A percentile compares a stretch with the other conserved stretches of the same genome.
Evolutionary conservation across 345 rosid genomes (phyloP).

Genomic region (Fremontodendron californicum): DNA sequence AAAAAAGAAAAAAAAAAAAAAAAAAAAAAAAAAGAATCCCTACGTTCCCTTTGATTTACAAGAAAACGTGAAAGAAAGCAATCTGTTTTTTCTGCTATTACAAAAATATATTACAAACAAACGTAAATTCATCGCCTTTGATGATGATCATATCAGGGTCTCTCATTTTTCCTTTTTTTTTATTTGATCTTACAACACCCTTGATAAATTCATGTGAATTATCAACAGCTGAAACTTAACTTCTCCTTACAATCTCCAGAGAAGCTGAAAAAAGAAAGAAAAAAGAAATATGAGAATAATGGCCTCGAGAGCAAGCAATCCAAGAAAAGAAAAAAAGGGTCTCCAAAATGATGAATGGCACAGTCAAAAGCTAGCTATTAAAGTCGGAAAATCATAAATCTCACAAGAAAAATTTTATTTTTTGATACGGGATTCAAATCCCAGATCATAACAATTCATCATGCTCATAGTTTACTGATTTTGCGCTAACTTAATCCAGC

Average conservation of each 20-base stretch:
- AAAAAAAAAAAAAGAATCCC: slow-evolving; percentile 1
- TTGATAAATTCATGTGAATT: slow-evolving; percentile 22
- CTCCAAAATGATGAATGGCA: not conserved
- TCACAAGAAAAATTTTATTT: no score
- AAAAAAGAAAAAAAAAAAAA: no score
- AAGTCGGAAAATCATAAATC: no score
- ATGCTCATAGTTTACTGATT: not conserved
- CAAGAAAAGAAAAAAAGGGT: slow-evolving; percentile 19
- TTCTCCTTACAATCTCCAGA: slow-evolving; percentile 32
- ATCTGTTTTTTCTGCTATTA: not conserved
- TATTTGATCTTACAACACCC: slow-evolving; percentile 34
- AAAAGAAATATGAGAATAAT: slow-evolving; percentile 25
- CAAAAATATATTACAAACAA: slow-evolving; percentile 36
- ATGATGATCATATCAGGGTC: slow-evolving; percentile 48
- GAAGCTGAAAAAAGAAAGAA: not conserved
- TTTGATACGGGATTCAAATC: no score
- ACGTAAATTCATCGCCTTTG: slow-evolving; percentile 22
- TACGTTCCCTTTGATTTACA: not conserved
- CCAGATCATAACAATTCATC: not conserved
- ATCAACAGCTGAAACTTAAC: slow-evolving; percentile 27
- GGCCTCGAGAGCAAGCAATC: slow-evolving; percentile 59
- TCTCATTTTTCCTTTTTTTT: slow-evolving; percentile 42
- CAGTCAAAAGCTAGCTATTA: not conserved
- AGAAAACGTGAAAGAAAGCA: not conserved
- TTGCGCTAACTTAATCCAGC: not conserved